Percentiles rank a stretch among this genome's conserved stretches.
phyloP scores from a whole-genome alignment of 371 early-diverging fungal genomes.

The Mucor plumbeus region DNA sequence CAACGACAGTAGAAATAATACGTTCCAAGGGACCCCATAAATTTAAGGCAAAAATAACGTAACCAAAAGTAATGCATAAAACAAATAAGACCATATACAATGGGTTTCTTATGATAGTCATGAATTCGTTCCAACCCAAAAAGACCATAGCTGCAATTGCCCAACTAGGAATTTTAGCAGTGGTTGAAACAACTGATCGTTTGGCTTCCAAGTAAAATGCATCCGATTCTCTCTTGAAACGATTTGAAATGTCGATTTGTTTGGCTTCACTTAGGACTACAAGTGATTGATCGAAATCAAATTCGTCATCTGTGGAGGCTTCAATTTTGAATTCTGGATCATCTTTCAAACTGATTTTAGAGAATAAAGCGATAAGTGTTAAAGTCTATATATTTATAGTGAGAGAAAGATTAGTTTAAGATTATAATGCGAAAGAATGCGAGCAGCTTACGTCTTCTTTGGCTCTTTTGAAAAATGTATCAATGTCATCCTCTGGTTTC shows the following conservation, averaged over 20 bases:
- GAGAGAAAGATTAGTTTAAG: background rate
- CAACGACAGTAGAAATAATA: slow-evolving; percentile 44
- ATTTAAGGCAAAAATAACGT: slow-evolving; percentile 67
- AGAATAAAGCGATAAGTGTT: slow-evolving; percentile 67
- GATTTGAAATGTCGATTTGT: slow-evolving; percentile 76
- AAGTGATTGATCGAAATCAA: slow-evolving; percentile 68
- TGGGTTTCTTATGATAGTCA: slow-evolving; percentile 82
- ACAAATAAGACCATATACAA: slow-evolving; percentile 72
- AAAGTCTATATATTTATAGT: slow-evolving; percentile 47
- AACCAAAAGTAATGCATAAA: slow-evolving; percentile 53
- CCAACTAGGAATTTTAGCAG: slow-evolving; percentile 90
- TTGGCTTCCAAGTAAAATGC: slow-evolving; percentile 94
- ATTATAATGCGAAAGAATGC: background rate
- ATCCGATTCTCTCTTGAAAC: slow-evolving; percentile 90
- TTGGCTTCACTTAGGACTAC: slow-evolving; percentile 70
- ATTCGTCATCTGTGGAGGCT: slow-evolving; percentile 49
- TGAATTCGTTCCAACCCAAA: slow-evolving; percentile 95
- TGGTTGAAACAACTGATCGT: slow-evolving; percentile 86
- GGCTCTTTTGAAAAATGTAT: slow-evolving; percentile 78
- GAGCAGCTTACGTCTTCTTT: slow-evolving; percentile 57
- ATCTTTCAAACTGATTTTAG: slow-evolving; percentile 56
- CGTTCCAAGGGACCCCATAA: slow-evolving; percentile 71
- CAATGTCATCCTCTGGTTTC: slow-evolving; percentile 95
- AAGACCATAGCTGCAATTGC: slow-evolving; percentile 75
- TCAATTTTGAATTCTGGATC: slow-evolving; percentile 48